phyloP scores from a whole-genome alignment of 2,329 filamentous ascomycete genomes.

The Colletotrichum destructivum region DNA sequence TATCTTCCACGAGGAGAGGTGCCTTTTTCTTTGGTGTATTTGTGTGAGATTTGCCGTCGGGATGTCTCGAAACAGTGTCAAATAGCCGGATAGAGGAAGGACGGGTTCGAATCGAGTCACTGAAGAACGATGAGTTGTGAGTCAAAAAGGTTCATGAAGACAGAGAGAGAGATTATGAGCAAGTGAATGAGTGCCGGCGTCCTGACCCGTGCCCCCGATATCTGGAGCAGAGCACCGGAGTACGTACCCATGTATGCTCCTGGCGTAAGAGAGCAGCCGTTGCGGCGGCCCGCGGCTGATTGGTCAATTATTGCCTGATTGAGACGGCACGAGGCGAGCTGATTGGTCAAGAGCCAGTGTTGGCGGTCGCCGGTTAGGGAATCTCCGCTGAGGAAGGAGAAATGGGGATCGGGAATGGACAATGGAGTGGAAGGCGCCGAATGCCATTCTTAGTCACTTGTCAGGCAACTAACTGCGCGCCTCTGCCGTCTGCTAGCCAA shows the following conservation, averaged over 20 bases:
- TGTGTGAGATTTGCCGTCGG: not conserved
- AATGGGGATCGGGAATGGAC: not conserved
- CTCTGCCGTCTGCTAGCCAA: not conserved
- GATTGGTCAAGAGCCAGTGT: conserved; percentile 16
- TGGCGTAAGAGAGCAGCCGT: not conserved
- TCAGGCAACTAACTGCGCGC: not conserved
- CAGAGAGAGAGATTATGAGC: not conserved
- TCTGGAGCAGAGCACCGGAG: not conserved
- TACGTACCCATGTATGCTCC: not conserved
- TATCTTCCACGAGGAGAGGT: too few species aligned
- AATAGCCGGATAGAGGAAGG: not conserved
- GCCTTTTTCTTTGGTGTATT: not conserved
- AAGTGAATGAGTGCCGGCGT: not conserved
- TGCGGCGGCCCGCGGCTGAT: conserved; percentile 37
- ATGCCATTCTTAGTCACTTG: conserved; percentile 4
- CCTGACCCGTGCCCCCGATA: conserved; percentile 18
- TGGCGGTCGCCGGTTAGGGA: conserved; percentile 32
- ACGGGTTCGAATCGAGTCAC: conserved; percentile 4
- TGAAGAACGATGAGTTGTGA: conserved; percentile 20
- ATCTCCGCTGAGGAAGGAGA: conserved; percentile 34
- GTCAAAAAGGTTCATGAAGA: conserved; percentile 19
- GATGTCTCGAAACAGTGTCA: not conserved
- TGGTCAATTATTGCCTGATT: conserved; percentile 36
- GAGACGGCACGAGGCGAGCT: conserved; percentile 22
- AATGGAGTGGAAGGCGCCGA: not conserved